Base-by-base conservation (phyloP, 2,329 filamentous ascomycete species). In the Sporothrix luriei region DNA sequence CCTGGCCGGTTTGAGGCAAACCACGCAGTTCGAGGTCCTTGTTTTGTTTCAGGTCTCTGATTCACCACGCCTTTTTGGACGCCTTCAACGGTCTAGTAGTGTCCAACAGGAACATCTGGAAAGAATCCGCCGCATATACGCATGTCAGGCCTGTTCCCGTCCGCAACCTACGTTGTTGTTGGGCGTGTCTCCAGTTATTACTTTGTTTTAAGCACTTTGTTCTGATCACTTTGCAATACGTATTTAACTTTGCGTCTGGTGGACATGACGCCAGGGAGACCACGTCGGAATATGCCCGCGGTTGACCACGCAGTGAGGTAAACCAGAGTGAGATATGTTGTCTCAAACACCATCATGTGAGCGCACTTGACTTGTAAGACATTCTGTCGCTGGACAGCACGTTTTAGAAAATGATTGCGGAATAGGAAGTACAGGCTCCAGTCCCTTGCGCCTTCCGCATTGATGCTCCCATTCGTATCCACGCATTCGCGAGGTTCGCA, bases 231-330 rank as follows among this genome's bases (percentile, higher is more conserved):
- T n/a, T n/a, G n/a, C n/a, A n/a, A n/a, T n/a, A n/a, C n/a, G n/a
- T n/a, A n/a, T n/a, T n/a, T n/a, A n/a, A n/a, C n/a, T n/a, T n/a
- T n/a, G n/a, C n/a, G n/a, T n/a, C n/a, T n/a, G n/a, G n/a, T n/a
- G 4, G 40, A 16, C 38, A 46, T 21, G 38, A 62, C 21, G 57
- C 57, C 38, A 46, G 57, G 55, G 55, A 61, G 55, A n/a, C 55
- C 11, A 10, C 14, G 11, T 33, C 11, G 55, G n/a, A 61, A 33
- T 43, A 13, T n/a, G 16, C 55, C 33, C 55, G 33, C 55, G 4
- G 33, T 24, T 61, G n/a, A 61, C 33, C 55, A 59, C 55, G 33
- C 55, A 33, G 33, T 11, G 38, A 26, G 3, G 21, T 62, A 46
- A 46, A 19, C 33, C 21, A 43, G 43, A 43, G 43, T 13, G 2